Evolutionary conservation across 129 eudicot genomes (phyloP), one percentile per base, ranked within the genome.

Genomic region (Lactuca sativa): DNA sequence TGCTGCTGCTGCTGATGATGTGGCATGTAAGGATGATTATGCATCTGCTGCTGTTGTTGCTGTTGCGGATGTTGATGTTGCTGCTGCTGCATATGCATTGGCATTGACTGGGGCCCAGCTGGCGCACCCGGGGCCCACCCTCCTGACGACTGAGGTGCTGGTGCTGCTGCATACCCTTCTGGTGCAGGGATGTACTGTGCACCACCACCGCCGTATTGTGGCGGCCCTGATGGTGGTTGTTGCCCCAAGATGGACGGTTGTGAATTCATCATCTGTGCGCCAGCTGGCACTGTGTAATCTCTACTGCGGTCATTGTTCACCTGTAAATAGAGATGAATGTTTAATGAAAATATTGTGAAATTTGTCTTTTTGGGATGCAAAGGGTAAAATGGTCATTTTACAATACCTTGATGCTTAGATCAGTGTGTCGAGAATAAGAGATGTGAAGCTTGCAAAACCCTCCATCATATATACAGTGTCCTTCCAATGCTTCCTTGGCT

Each of bases 401-500:
- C 0, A 14, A 15, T 78, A 92, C 98, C 92, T 93, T 93, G 52
- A 93, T 93, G 67, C 98, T 89, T 55, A 93, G 75, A 78, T 93
- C 98, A 65, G 97, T 86, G 84, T 93, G 98, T 57, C 98, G 95
- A 12, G 98, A 93, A 82, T 93, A 93, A 0, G 98, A 85, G 34
- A 93, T 65, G 65, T 93, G 98, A 69, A 93, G 97, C 81, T 89
- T 93, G 92, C 98, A 93, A 76, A 74, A 93, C 41, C 98, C 98
- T 79, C 98, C 98, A 54, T 93, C 96, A 62, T 93, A 93, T 62
- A 93, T 93, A 84, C 95, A 93, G 79, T 93, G 98, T 8, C 98
- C 98, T 78, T 93, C 98, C 82, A 93, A 78, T 38, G 96, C 78
- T 64, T 89, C 95, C 81, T 93, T 93, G 10, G 98, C 98, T 67